A percentile compares a stretch with the other conserved stretches of the same genome.
phyloP scores from a whole-genome alignment of 2,329 filamentous ascomycete genomes.

The Phyllosticta capitalensis region DNA sequence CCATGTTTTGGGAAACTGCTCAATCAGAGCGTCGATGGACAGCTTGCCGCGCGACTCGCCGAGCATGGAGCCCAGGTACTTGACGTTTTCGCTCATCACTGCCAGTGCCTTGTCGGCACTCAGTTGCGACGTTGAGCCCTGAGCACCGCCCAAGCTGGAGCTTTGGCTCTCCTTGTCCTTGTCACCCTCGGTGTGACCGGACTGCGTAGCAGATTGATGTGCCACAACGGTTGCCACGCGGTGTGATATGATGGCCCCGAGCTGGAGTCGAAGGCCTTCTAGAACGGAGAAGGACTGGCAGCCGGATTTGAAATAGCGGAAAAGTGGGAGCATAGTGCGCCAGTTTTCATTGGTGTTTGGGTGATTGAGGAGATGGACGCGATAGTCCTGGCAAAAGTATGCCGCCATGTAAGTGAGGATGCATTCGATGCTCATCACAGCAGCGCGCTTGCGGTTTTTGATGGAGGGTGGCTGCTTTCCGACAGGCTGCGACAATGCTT shows the following conservation, averaged over 20 bases:
- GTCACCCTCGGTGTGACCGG: not conserved
- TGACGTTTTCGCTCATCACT: conserved; percentile 2
- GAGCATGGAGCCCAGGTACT: not conserved
- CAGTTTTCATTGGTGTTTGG: conserved; percentile 27
- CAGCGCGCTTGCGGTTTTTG: conserved; percentile 28
- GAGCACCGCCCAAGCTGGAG: not conserved
- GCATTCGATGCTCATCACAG: conserved; percentile 36
- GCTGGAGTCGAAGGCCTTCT: conserved; percentile 31
- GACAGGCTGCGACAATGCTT: conserved; percentile 12
- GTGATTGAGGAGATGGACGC: conserved; percentile 21
- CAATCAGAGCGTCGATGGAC: conserved; percentile 27
- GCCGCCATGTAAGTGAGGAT: conserved; percentile 34
- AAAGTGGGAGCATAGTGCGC: conserved; percentile 29
- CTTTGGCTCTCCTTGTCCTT: not conserved
- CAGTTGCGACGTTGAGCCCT: not conserved
- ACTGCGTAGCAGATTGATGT: conserved; percentile 16
- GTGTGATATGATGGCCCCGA: conserved; percentile 31
- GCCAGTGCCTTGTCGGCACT: conserved; percentile 1
- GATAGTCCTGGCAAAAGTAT: conserved; percentile 25
- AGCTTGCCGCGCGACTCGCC: conserved; percentile 13
- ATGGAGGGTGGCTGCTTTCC: conserved; percentile 18
- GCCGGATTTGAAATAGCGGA: conserved; percentile 21
- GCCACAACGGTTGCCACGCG: conserved; percentile 27
- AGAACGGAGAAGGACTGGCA: conserved; percentile 26
- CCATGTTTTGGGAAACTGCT: conserved; percentile 31